phyloP scores from a whole-genome alignment of 148 eudicot species.

The Cornus suecica region DNA sequence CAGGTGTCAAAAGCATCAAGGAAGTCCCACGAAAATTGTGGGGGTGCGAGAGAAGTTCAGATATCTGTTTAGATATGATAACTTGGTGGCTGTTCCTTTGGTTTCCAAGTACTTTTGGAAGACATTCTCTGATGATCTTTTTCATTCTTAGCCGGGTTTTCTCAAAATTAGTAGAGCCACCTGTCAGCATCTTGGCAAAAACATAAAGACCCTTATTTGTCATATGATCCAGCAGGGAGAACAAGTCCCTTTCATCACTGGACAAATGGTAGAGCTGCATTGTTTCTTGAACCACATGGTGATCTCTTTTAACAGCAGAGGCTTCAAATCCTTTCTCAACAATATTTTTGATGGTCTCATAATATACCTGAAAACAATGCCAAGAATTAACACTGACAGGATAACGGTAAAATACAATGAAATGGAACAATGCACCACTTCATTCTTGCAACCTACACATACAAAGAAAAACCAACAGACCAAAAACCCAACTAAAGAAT shows the following conservation, averaged over 20 bases:
- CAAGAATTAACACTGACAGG: constrained; percentile 9
- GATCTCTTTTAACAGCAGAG: constrained; percentile 16
- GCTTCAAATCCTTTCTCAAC: constrained; percentile 51
- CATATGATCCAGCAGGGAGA: constrained; percentile 53
- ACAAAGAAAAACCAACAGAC: background rate
- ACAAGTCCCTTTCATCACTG: constrained; percentile 24
- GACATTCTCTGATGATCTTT: constrained; percentile 40
- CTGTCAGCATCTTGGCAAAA: constrained; percentile 48
- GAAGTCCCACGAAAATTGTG: constrained; percentile 34
- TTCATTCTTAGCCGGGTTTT: constrained; percentile 63
- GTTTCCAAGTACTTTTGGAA: constrained; percentile 25
- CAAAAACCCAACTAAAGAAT: background rate
- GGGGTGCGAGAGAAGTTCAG: constrained; percentile 39
- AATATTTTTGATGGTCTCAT: constrained; percentile 43
- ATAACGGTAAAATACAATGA: background rate
- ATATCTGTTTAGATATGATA: constrained; percentile 26
- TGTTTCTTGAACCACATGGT: constrained; percentile 14
- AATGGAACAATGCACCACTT: constrained; percentile 1
- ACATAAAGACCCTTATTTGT: constrained; percentile 53
- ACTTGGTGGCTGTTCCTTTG: constrained; percentile 11
- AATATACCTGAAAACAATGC: constrained; percentile 43
- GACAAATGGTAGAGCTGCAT: constrained; percentile 16
- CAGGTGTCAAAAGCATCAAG: constrained; percentile 12
- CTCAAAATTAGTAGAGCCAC: constrained; percentile 39
- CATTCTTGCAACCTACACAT: background rate